Conservation (phyloP, 2,329 filamentous ascomycete species). For the Aspergillus sp. region DNA sequence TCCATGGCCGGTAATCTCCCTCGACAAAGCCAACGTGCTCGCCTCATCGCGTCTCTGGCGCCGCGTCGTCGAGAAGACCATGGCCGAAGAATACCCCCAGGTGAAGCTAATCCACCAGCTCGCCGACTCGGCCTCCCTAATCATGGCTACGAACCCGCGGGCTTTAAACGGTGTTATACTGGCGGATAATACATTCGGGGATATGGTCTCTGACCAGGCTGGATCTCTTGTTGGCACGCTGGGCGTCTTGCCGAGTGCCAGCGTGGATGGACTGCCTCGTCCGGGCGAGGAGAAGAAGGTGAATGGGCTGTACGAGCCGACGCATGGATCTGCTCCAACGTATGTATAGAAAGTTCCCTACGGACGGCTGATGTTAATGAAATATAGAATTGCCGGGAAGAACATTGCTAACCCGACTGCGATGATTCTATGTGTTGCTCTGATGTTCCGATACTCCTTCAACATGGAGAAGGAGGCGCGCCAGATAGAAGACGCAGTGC, state of each 20-base stretch:
- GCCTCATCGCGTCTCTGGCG: slow-evolving; percentile 84
- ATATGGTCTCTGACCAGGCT: slow-evolving; percentile 90
- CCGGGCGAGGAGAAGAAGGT: slow-evolving; percentile 61
- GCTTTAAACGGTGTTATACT: slow-evolving; percentile 83
- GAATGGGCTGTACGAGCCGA: slow-evolving; percentile 91
- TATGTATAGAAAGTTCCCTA: slow-evolving; percentile 11
- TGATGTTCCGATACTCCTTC: slow-evolving; percentile 92
- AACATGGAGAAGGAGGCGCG: slow-evolving; percentile 72
- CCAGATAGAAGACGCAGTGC: slow-evolving; percentile 76
- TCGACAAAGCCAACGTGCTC: slow-evolving; percentile 93
- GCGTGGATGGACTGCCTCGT: slow-evolving; percentile 76
- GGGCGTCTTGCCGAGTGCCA: slow-evolving; percentile 81
- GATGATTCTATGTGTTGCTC: slow-evolving; percentile 82
- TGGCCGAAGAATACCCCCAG: slow-evolving; percentile 80
- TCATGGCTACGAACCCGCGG: slow-evolving; percentile 86
- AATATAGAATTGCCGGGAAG: slow-evolving; percentile 74
- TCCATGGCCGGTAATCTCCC: slow-evolving; percentile 72
- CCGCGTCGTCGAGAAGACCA: slow-evolving; percentile 75
- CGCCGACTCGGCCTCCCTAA: slow-evolving; percentile 86
- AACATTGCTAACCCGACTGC: slow-evolving; percentile 86
- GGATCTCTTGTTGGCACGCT: slow-evolving; percentile 85
- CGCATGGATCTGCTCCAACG: slow-evolving; percentile 63
- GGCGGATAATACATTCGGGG: slow-evolving; percentile 87
- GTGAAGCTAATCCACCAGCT: slow-evolving; percentile 79
- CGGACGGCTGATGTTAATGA: neutral